These are phyloP conservation scores for Candida glaebosa DNA, from an alignment of 805 yeast species.

Conservation along the genomic window DNA sequence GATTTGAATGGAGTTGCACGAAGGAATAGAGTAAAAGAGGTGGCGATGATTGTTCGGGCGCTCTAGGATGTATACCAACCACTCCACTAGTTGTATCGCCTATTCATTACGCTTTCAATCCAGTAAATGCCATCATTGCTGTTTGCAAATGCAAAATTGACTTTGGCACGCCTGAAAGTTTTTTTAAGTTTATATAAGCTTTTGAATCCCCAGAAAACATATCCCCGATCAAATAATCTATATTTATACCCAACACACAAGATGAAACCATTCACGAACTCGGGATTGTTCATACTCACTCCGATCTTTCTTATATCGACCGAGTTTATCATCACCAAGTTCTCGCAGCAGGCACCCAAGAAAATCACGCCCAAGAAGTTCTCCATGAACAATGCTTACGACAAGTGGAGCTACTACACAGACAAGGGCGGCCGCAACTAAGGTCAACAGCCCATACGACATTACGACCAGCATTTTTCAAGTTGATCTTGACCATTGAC, in stretches of 20 bases:
- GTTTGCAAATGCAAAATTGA: not conserved
- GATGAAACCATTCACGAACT: conserved; percentile 21
- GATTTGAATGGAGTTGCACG: too few relatives aligned
- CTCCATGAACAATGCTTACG: not conserved
- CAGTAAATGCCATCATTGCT: not conserved
- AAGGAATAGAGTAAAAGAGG: too few relatives aligned
- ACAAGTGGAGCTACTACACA: conserved; percentile 3
- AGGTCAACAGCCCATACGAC: too few relatives aligned
- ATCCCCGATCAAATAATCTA: not conserved
- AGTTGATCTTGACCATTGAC: not conserved
- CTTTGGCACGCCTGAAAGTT: not conserved
- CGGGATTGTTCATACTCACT: conserved; percentile 21
- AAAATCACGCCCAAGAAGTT: conserved; percentile 6
- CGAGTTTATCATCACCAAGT: conserved; percentile 21
- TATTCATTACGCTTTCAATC: too few relatives aligned
- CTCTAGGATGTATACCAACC: too few relatives aligned
- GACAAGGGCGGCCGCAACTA: not conserved
- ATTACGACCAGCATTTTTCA: not conserved
- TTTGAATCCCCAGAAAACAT: not conserved
- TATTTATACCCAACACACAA: not conserved
- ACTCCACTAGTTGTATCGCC: too few relatives aligned
- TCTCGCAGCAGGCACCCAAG: conserved; percentile 14
- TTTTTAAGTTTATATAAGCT: not conserved
- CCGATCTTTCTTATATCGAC: conserved; percentile 25
- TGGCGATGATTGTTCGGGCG: too few relatives aligned